phyloP scores from a whole-genome alignment of 2,329 filamentous ascomycete genomes.

The Lecanicillium sp. region DNA sequence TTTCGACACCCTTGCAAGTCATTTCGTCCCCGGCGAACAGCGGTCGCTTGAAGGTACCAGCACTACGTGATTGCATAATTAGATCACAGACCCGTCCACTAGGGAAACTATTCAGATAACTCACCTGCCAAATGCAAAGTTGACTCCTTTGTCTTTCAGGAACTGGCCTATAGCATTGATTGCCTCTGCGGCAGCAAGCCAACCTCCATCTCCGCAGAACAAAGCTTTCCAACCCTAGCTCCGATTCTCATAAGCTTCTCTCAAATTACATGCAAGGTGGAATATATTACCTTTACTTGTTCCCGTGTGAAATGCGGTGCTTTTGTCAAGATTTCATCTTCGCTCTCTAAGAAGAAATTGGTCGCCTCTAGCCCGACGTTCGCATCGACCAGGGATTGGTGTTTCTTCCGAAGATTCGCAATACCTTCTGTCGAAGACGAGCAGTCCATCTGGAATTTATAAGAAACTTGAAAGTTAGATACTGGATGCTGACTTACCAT shows the following conservation, averaged over 20 bases:
- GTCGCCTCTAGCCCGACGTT: slow-evolving; percentile 25
- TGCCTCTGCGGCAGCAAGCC: slow-evolving; percentile 38
- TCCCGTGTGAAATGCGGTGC: slow-evolving; percentile 29
- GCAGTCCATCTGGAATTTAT: slow-evolving; percentile 19
- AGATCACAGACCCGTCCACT: neutral
- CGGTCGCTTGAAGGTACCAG: slow-evolving; percentile 35
- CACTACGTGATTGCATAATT: slow-evolving; percentile 16
- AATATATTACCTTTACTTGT: slow-evolving; percentile 29
- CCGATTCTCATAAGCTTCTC: slow-evolving; percentile 4
- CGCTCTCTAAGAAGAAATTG: slow-evolving; percentile 33
- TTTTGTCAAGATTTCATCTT: slow-evolving; percentile 34
- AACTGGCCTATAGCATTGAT: slow-evolving; percentile 36
- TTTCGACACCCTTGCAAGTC: slow-evolving; percentile 31
- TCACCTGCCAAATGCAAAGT: slow-evolving; percentile 31
- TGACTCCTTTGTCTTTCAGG: slow-evolving; percentile 28
- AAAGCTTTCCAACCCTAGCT: slow-evolving; percentile 36
- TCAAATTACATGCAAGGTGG: too few species aligned
- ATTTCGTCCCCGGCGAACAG: slow-evolving; percentile 25
- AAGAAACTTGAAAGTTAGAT: neutral
- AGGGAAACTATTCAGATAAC: neutral
- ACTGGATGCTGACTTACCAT: slow-evolving; percentile 26
- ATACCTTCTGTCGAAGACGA: slow-evolving; percentile 23
- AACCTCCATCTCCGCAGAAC: slow-evolving; percentile 34
- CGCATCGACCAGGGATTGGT: slow-evolving; percentile 20
- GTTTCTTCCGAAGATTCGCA: slow-evolving; percentile 19